Evolutionary conservation across 106 monocot genomes (phyloP).

Genomic region (Acorus gramineus): DNA sequence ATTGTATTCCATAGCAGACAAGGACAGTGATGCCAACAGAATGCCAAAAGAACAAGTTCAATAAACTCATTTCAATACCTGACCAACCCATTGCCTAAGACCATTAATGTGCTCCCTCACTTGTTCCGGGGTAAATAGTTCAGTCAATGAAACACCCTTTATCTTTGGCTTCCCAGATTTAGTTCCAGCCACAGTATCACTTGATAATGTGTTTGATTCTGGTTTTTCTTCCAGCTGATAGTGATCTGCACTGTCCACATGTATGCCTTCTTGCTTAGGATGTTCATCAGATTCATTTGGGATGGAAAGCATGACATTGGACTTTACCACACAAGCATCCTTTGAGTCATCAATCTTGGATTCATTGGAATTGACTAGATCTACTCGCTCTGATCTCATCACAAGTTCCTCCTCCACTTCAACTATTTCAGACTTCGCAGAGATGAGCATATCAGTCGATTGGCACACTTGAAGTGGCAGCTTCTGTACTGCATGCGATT

Average conservation of each 20-base stretch:
- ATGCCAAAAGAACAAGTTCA: not conserved
- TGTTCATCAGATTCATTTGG: constrained; percentile 22
- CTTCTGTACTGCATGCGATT: constrained; percentile 21
- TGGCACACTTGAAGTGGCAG: constrained; percentile 14
- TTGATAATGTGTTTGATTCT: not conserved
- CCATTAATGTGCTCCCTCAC: constrained; percentile 20
- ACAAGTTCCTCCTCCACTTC: constrained; percentile 43
- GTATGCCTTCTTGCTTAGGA: constrained; percentile 38
- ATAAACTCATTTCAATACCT: constrained; percentile 9
- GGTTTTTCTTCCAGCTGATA: no score
- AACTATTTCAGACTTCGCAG: constrained; percentile 25
- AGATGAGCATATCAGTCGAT: constrained; percentile 6
- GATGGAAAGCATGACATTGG: constrained; percentile 14
- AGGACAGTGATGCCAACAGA: not conserved
- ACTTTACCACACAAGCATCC: constrained; percentile 10
- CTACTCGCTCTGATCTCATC: constrained; percentile 9
- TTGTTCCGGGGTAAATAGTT: constrained; percentile 23
- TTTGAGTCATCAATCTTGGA: no score
- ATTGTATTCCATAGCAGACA: no score
- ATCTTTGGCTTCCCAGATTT: constrained; percentile 1
- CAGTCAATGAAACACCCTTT: constrained; percentile 23
- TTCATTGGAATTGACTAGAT: not conserved
- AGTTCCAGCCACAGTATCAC: not conserved
- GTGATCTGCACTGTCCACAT: not conserved
- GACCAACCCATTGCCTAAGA: constrained; percentile 8